These are phyloP conservation scores for Persicaria tinctoria DNA, from an alignment of 148 eudicot genomes.

Conservation along the genomic window DNA sequence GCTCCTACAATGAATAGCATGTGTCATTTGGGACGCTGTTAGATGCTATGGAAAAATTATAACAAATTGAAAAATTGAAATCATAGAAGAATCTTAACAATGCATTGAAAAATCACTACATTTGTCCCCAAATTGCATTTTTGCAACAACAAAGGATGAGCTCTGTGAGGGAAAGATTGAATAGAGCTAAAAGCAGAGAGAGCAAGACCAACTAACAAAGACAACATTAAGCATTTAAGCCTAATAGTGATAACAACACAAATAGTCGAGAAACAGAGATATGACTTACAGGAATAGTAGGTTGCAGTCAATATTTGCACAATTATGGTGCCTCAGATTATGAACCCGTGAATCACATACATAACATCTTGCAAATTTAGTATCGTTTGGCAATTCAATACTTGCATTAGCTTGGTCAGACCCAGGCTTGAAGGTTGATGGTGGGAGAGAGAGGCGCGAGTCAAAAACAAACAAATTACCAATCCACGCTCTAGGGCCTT, in stretches of 20 bases:
- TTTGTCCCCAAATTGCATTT: too few species aligned
- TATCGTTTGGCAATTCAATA: slow-evolving; percentile 22
- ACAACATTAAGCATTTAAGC: background rate
- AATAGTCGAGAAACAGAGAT: slow-evolving; percentile 3
- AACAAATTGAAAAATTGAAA: too few species aligned
- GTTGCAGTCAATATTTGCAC: slow-evolving; percentile 97
- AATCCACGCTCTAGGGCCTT: slow-evolving; percentile 73
- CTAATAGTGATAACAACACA: background rate
- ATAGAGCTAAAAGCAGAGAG: background rate
- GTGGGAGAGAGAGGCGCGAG: slow-evolving; percentile 87
- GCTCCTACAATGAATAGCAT: slow-evolving; percentile 38
- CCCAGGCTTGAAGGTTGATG: slow-evolving; percentile 59
- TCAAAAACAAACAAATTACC: slow-evolving; percentile 94
- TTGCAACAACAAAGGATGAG: too few species aligned
- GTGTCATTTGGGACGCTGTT: too few species aligned
- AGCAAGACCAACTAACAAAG: background rate
- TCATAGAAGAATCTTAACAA: too few species aligned
- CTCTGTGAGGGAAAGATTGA: background rate
- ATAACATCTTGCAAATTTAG: slow-evolving; percentile 71
- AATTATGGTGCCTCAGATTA: slow-evolving; percentile 83
- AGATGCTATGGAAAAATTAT: too few species aligned
- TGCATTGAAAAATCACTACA: too few species aligned
- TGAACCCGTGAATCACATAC: slow-evolving; percentile 65
- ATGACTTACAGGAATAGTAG: slow-evolving; percentile 82
- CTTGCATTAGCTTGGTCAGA: slow-evolving; percentile 23